Evolutionary conservation across 805 yeast species (phyloP), one percentile per base, ranked within the genome.

Genomic region (Groenewaldozyma salmanticensis): DNA sequence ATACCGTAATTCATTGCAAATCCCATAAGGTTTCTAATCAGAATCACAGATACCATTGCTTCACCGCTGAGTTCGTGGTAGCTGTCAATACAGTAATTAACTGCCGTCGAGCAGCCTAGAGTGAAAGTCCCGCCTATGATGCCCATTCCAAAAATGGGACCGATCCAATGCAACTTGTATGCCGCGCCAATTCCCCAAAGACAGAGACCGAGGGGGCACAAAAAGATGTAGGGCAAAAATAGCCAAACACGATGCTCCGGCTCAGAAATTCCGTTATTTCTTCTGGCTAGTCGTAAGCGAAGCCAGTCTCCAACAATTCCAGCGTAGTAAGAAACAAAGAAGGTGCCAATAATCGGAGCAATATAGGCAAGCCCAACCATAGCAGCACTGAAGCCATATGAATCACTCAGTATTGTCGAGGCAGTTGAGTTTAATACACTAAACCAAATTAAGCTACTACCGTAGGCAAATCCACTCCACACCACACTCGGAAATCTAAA

Each of bases 131-230:
- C 51, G 11, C 77, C 79, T 33, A 75, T 60, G 33, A 74, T 53
- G 2, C 80, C 83, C 48, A 74, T 62, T 1, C 79, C 81, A 39
- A 69, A 62, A 31, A 71, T 67, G 3, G 72, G 61, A 2, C 74
- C 73, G 39, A 74, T 63, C 81, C 83, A 78, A 39, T 70, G 72
- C 22, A 70, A 60, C 3, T 63, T 67, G 38, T 70, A 67, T 37
- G 70, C 68, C 0, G 82, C 78, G 7, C 81, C 83, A 34, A 77
- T 70, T 37, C 85, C 85, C 70, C 79, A 76, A 13, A 79, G 61
- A 45, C 77, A 67, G 42, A 75, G 59, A 0, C 81, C 75, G 0
- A 67, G 65, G 1, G 79, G 78, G 3, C 76, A 74, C 5, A 77
- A 49, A 29, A 77, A 58, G 52, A 65, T 61, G 45, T 70, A 72